Percentiles rank a stretch among this genome's conserved stretches.
These are phyloP conservation scores for Coleophoma cylindrospora DNA, from an alignment of 2,329 filamentous ascomycete species.

Conservation along the genomic window DNA sequence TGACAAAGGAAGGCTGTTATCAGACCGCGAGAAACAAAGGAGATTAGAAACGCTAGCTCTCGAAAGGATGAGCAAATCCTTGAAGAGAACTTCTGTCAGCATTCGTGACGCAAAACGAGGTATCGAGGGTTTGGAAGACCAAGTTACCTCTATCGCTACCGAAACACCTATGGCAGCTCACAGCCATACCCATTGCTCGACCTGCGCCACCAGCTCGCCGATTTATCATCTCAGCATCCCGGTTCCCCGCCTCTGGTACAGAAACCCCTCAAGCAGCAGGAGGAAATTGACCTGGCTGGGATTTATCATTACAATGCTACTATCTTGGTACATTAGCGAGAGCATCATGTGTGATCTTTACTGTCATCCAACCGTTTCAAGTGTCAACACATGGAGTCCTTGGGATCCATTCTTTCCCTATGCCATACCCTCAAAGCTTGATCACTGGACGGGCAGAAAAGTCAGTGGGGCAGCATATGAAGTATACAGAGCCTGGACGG, in stretches of 20 bases:
- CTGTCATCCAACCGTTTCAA: constrained; percentile 49
- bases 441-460: constrained; percentile 44
- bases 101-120: constrained; percentile 52
- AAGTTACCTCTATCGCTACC: constrained; percentile 33
- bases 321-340: constrained; percentile 52
- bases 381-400: constrained; percentile 41
- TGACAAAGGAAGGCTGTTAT: constrained; percentile 13
- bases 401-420: constrained; percentile 57
- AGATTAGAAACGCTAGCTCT: constrained; percentile 35
- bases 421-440: constrained; percentile 56
- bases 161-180: constrained; percentile 5
- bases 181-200: constrained; percentile 3
- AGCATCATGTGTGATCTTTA: constrained; percentile 46
- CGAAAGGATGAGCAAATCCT: constrained; percentile 45
- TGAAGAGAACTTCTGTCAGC: constrained; percentile 45
- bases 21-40: constrained; percentile 23
- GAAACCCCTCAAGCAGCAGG: constrained; percentile 3
- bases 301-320: constrained; percentile 29
- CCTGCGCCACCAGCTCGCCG: constrained; percentile 2
- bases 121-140: constrained; percentile 52
- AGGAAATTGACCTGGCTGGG: constrained; percentile 22
- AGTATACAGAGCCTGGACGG: neutral
- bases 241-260: constrained; percentile 12
- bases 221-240: constrained; percentile 15
- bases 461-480: constrained; percentile 4